Percentiles rank a stretch among this genome's conserved stretches.
Evolutionary conservation across 371 early-diverging fungal genomes (phyloP).

Genomic region (Amoeboradix gromovi): DNA sequence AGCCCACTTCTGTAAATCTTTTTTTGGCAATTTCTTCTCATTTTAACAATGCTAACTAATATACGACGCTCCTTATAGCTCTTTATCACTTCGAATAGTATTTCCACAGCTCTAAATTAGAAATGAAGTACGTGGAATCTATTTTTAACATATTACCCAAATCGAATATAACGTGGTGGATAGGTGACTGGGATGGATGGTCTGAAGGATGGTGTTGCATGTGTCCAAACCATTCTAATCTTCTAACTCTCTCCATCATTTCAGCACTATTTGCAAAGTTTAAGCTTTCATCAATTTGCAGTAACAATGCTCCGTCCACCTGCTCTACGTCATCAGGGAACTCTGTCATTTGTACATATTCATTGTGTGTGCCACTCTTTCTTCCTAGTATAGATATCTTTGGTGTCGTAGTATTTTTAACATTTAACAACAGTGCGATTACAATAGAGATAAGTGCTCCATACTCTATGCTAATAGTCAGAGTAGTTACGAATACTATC

Average conservation of each 20-base stretch:
- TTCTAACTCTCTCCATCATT: constrained; percentile 57
- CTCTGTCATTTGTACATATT: constrained; percentile 23
- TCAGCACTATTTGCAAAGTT: constrained; percentile 84
- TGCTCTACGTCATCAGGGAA: background rate
- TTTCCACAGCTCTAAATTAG: constrained; percentile 39
- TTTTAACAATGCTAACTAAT: constrained; percentile 48
- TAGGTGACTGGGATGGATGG: constrained; percentile 18
- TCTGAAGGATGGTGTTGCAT: constrained; percentile 63
- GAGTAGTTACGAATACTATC: constrained; percentile 47
- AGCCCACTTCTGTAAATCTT: constrained; percentile 14
- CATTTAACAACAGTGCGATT: constrained; percentile 49
- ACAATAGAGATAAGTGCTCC: constrained; percentile 62
- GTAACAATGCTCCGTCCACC: constrained; percentile 33
- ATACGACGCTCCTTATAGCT: constrained; percentile 41
- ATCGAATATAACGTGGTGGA: constrained; percentile 33
- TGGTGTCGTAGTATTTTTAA: constrained; percentile 59
- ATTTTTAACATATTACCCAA: constrained; percentile 48
- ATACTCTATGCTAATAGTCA: constrained; percentile 53
- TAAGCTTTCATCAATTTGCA: constrained; percentile 58
- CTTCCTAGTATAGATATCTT: constrained; percentile 40
- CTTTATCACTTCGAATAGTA: constrained; percentile 52
- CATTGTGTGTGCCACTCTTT: constrained; percentile 29
- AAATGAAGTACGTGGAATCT: constrained; percentile 38
- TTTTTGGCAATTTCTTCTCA: constrained; percentile 30
- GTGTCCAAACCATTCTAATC: constrained; percentile 66